phyloP scores from a whole-genome alignment of 2,329 filamentous ascomycete species.

The Claviceps maximensis region DNA sequence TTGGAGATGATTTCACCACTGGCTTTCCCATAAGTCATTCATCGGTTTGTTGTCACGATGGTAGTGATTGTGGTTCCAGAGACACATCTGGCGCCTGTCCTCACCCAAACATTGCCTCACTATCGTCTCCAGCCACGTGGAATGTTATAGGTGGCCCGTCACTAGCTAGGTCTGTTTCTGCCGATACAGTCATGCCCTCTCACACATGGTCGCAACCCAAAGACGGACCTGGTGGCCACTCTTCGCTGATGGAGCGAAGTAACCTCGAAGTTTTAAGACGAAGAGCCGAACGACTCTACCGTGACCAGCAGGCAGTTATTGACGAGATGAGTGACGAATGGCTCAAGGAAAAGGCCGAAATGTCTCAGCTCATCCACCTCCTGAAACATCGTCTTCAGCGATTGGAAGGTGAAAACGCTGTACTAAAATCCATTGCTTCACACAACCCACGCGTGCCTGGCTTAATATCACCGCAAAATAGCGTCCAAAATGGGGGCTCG shows the following conservation, averaged over 20 bases:
- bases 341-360: conserved; percentile 28
- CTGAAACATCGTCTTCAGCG: conserved; percentile 26
- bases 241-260: conserved; percentile 23
- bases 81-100: neutral
- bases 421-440: conserved; percentile 18
- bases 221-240: conserved; percentile 28
- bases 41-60: neutral
- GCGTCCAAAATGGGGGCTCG: conserved; percentile 14
- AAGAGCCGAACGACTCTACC: conserved; percentile 41
- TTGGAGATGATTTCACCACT: neutral
- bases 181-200: conserved; percentile 18
- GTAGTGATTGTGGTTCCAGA: neutral
- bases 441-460: conserved; percentile 17
- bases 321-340: conserved; percentile 35
- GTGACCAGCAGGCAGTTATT: conserved; percentile 40
- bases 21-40: neutral
- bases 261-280: conserved; percentile 40
- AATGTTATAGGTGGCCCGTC: conserved; percentile 10
- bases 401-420: conserved; percentile 24
- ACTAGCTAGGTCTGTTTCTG: conserved; percentile 17
- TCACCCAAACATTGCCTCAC: conserved; percentile 6
- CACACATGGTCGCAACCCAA: conserved; percentile 22
- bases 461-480: conserved; percentile 18
- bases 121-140: conserved; percentile 4
- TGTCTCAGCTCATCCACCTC: conserved; percentile 27